phyloP scores from a whole-genome alignment of 2,329 filamentous ascomycete species.

The Ophiosphaerella herpotricha region DNA sequence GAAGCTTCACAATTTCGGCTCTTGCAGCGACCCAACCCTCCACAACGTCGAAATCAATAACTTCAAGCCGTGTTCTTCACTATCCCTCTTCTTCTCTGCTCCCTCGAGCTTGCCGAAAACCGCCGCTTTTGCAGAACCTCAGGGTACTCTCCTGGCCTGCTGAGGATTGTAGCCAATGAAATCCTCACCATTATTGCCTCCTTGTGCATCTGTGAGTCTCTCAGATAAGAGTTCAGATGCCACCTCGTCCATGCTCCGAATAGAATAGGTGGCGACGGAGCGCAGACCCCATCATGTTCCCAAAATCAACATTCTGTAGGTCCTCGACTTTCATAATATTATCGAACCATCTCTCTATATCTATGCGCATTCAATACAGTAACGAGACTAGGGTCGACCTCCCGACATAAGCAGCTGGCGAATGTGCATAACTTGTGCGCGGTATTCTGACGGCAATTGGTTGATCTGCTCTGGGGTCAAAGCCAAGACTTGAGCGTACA shows the following conservation, averaged over 20 bases:
- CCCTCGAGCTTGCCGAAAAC: background rate
- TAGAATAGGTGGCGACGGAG: too few relatives aligned
- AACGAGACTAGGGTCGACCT: conserved; percentile 14
- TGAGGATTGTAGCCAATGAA: background rate
- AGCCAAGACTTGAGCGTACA: conserved; percentile 80
- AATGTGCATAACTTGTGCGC: conserved; percentile 78
- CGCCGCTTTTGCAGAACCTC: background rate
- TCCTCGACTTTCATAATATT: too few relatives aligned
- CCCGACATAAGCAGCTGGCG: conserved; percentile 63
- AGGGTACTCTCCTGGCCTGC: background rate
- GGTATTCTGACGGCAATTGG: conserved; percentile 73
- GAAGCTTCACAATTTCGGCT: too few relatives aligned
- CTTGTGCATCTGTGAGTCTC: background rate
- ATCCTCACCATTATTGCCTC: background rate
- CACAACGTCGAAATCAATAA: too few relatives aligned
- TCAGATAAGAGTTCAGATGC: background rate
- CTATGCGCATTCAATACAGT: too few relatives aligned
- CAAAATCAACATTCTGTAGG: background rate
- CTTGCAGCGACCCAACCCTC: too few relatives aligned
- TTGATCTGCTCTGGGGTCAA: conserved; percentile 82
- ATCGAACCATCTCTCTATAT: too few relatives aligned
- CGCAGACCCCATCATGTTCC: background rate
- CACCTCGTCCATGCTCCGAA: background rate
- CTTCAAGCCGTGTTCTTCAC: too few relatives aligned
- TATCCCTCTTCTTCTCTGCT: background rate